Base-by-base conservation (phyloP, 2,329 filamentous ascomycete genomes). In the Scedosporium boydii region DNA sequence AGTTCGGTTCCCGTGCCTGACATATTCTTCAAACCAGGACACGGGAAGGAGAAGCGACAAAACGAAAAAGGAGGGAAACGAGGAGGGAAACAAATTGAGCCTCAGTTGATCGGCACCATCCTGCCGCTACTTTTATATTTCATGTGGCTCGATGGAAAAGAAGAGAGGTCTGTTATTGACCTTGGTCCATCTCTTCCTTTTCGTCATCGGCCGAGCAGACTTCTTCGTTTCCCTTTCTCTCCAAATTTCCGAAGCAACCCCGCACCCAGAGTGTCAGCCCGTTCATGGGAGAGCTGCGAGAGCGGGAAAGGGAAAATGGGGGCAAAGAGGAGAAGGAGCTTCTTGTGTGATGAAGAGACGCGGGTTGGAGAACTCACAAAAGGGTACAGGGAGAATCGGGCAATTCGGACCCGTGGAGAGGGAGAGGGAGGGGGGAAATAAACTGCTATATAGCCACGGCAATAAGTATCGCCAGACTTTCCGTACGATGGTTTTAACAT, bases 391-490 rank as follows among this genome's bases (percentile, higher is more conserved):
- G 48, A 53, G 23, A 48, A 48, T 21, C 16, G 44, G 44, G 48
- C 18, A 26, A 26, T 21, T 58, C 55, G 26, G 55, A 14, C 26
- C 29, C 12, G 38, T 10, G 27, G n/a, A 41, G 6, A n/a, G 27
- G 21, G n/a, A 18, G n/a, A 18, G 12, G 14, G 18, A 61, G 10
- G 6, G n/a, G n/a, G 27, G 27, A n/a, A 34, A 61, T 56, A 61
- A 23, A 56, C 26, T 23, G 29, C 18, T 23, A 55, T 56, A 34
- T 29, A 23, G 14, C 26, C 12, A 34, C 14, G 12, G 46, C 48
- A 60, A 53, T 53, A 38, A 60, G 26, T 38, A 41, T 61, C 46
- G 59, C 29, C 59, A 61, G 59, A 61, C 59, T 6, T 55, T 14
- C 44, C 59, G 48, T 61, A 61, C 48, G 59, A 61, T 55, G 29